Percentiles rank a stretch among this genome's conserved stretches.
These are phyloP conservation scores for Astrothelium macrocarpum DNA, from an alignment of 495 filamentous ascomycete species.

Conservation along the genomic window DNA sequence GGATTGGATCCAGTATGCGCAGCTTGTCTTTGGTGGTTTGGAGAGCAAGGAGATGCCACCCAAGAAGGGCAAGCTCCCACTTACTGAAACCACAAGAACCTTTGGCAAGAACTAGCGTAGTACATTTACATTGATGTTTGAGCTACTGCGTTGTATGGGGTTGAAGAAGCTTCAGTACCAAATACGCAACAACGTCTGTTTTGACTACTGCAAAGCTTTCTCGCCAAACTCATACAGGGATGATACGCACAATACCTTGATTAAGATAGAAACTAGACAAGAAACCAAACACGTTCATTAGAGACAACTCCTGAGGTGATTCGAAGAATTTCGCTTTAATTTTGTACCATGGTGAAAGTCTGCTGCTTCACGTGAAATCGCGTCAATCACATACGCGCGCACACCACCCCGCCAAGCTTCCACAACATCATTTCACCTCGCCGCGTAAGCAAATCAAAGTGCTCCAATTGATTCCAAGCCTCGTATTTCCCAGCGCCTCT, in stretches of 20 bases:
- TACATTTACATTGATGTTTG: background rate
- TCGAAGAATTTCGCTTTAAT: background rate
- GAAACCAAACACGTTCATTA: background rate
- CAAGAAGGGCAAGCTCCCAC: conserved; percentile 40
- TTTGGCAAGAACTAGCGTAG: background rate
- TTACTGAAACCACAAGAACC: background rate
- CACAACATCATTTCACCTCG: background rate
- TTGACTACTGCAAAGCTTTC: background rate
- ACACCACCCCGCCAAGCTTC: background rate
- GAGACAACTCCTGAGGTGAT: background rate
- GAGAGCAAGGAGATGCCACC: conserved; percentile 18
- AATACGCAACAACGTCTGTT: background rate
- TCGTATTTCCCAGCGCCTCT: background rate
- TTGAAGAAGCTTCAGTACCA: background rate
- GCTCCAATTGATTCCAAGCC: background rate
- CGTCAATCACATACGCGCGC: background rate
- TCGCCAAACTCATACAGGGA: background rate
- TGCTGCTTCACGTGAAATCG: background rate
- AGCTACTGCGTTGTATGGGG: background rate
- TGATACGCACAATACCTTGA: background rate
- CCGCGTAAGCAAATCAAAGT: background rate
- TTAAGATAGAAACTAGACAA: background rate
- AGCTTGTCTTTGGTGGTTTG: conserved; percentile 37
- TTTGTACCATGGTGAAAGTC: background rate
- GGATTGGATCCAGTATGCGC: conserved; percentile 47